These are phyloP conservation scores for sweet orange (Citrus sinensis) DNA, from an alignment of 345 rosid species.

Conservation along the genomic window DVS_A1.0 CM039165.1:2453001-2453500, in stretches of 20 bases:
- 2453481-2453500: no score
- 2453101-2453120: no score
- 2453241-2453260: no score
- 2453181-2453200: background rate
- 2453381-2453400: conserved; percentile 15
- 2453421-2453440: no score
- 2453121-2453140: no score
- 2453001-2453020: no score
- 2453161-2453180: background rate
- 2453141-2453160: no score
- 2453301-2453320: conserved; percentile 24
- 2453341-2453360: conserved; percentile 15
- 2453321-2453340: conserved; percentile 34
- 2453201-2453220: background rate
- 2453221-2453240: background rate
- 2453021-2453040: background rate
- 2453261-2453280: background rate
- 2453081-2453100: no score
- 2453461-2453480: no score
- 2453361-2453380: conserved; percentile 15
- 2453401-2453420: no score
- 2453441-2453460: no score
- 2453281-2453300: conserved; percentile 28
- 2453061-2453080: background rate
- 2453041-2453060: background rate